Percentiles rank a stretch among this genome's conserved stretches.
phyloP scores from a whole-genome alignment of 495 filamentous ascomycete species.

The Bombardia bombarda region DNA sequence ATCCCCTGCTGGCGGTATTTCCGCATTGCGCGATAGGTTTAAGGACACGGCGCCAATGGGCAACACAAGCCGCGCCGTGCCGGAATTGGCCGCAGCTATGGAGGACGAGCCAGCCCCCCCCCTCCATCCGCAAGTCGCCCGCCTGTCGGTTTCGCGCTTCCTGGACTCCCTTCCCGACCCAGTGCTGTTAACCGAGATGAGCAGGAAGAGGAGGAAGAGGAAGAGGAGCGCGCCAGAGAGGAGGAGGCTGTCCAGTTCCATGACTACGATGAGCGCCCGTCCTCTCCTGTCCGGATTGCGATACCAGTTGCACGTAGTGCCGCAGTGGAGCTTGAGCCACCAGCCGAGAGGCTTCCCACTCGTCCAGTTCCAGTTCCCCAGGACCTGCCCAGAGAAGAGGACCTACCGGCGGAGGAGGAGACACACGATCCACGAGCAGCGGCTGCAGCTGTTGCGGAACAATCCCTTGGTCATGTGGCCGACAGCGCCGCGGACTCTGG shows the following conservation, averaged over 20 bases:
- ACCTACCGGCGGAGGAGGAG: conserved; percentile 54
- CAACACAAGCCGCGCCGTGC: conserved; percentile 36
- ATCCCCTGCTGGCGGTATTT: conserved; percentile 51
- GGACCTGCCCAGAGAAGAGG: conserved; percentile 52
- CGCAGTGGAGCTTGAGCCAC: conserved; percentile 44
- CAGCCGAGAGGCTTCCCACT: conserved; percentile 38
- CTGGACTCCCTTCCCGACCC: conserved; percentile 60
- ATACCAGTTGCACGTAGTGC: conserved; percentile 68
- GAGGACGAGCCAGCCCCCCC: conserved; percentile 37
- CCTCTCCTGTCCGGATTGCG: conserved; percentile 74
- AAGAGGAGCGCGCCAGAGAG: conserved; percentile 43
- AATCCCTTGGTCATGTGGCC: conserved; percentile 23
- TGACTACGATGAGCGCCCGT: conserved; percentile 28
- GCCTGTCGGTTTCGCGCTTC: conserved; percentile 62
- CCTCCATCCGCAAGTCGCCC: conserved; percentile 56
- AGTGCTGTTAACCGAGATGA: conserved; percentile 46
- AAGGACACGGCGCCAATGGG: conserved; percentile 61
- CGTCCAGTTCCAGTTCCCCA: conserved; percentile 45
- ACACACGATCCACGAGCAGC: conserved; percentile 56
- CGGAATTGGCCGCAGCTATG: conserved; percentile 24
- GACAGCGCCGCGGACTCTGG: conserved; percentile 18
- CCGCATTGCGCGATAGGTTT: conserved; percentile 69
- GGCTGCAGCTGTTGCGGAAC: conserved; percentile 44
- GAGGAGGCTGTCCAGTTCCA: conserved; percentile 32
- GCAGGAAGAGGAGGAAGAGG: conserved; percentile 47